phyloP scores from a whole-genome alignment of 345 rosid genomes.

The Eucalyptus sideroxylon region DNA sequence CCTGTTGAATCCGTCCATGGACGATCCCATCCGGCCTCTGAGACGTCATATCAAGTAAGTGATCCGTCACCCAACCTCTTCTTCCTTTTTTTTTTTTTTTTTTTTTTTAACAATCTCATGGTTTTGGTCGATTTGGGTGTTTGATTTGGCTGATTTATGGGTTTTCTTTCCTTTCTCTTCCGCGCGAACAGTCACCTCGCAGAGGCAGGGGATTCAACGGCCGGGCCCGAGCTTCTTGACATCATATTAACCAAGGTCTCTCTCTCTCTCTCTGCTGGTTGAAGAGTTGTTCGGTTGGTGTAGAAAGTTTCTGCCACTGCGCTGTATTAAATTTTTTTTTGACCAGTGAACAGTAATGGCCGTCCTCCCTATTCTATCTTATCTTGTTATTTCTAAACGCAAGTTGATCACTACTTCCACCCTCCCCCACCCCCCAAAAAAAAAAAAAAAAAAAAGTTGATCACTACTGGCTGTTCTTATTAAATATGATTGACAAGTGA shows the following conservation, averaged over 20 bases:
- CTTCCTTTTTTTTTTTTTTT: no score
- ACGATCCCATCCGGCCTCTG: not conserved
- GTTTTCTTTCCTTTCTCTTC: not conserved
- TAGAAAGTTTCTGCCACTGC: not conserved
- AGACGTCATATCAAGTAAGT: not conserved
- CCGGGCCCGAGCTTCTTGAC: slow-evolving; percentile 8
- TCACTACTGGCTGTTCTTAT: not conserved
- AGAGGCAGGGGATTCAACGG: not conserved
- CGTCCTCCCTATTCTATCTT: not conserved
- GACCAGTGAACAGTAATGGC: not conserved
- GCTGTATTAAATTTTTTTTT: not conserved
- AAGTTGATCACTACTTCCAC: not conserved
- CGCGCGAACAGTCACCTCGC: not conserved
- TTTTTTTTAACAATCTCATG: not conserved
- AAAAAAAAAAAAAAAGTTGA: not conserved
- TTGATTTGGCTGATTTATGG: not conserved
- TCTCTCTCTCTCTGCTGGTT: not conserved
- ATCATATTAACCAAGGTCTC: slow-evolving; percentile 2
- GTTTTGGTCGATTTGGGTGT: not conserved
- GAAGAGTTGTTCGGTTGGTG: not conserved
- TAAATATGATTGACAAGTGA: not conserved
- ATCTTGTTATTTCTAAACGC: not conserved
- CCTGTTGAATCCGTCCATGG: not conserved
- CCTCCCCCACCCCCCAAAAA: no score
- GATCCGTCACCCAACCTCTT: not conserved